These are phyloP conservation scores for Tillandsia leiboldiana DNA, from an alignment of 176 grass and related monocot genomes.

Conservation along the genomic window DNA sequence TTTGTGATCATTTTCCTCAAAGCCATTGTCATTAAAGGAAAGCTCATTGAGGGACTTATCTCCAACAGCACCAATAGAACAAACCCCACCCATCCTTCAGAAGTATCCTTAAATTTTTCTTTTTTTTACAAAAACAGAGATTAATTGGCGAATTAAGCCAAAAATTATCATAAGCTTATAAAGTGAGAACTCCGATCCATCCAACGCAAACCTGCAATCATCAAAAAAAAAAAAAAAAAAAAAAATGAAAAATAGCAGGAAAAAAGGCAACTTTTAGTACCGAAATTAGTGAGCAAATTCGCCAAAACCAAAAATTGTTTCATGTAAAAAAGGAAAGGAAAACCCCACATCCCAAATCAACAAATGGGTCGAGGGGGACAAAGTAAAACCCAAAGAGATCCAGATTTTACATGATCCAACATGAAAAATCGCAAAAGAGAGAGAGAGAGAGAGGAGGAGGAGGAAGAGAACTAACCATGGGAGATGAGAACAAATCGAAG, in stretches of 20 bases:
- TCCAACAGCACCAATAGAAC: constrained; percentile 3
- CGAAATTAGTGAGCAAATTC: background rate
- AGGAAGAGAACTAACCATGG: no score
- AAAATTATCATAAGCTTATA: background rate
- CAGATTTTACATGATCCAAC: background rate
- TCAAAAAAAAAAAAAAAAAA: background rate
- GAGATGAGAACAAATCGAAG: background rate
- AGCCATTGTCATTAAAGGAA: background rate
- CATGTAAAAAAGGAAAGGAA: background rate
- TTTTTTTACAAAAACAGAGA: background rate
- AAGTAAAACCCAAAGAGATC: background rate
- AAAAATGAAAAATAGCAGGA: background rate
- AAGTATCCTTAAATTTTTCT: background rate
- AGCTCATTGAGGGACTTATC: constrained; percentile 12
- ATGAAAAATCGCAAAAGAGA: background rate
- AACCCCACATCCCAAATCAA: background rate
- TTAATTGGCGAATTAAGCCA: background rate
- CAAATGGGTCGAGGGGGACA: background rate
- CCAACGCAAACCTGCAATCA: background rate
- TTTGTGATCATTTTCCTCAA: background rate
- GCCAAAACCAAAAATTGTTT: no score
- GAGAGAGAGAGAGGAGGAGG: background rate
- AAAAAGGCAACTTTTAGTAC: background rate
- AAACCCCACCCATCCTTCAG: constrained; percentile 9
- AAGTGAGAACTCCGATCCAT: background rate